Evolutionary conservation across 2,329 filamentous ascomycete species (phyloP).

Genomic region (Aspergillus tubingensis): DNA sequence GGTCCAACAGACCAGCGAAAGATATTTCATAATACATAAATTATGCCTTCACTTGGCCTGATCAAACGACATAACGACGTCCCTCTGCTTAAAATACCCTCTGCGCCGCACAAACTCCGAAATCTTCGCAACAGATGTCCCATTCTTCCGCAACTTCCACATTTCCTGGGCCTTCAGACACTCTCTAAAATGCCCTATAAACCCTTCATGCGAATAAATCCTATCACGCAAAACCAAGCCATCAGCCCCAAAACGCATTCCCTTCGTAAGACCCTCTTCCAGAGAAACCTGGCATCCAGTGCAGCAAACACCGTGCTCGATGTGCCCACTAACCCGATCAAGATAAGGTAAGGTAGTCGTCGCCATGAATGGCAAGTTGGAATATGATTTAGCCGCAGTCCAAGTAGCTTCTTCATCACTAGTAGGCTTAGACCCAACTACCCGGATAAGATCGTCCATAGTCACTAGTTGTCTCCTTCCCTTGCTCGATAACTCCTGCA

Average conservation of each 20-base stretch:
- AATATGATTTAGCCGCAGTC: no score
- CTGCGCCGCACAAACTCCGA: neutral
- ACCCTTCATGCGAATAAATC: neutral
- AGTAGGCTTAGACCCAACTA: no score
- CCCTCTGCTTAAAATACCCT: neutral
- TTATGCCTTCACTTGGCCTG: no score
- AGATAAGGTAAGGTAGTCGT: neutral
- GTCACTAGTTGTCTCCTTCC: neutral
- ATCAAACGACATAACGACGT: neutral
- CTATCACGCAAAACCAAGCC: neutral
- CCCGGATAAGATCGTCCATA: no score
- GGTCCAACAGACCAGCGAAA: no score
- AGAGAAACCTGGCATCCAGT: constrained; percentile 8
- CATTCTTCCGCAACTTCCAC: neutral
- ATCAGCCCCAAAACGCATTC: neutral
- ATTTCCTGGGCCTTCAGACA: neutral
- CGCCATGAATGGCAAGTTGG: neutral
- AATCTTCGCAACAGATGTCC: neutral
- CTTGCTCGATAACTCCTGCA: neutral
- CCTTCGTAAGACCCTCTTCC: neutral
- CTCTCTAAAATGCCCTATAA: neutral
- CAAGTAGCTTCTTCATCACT: no score
- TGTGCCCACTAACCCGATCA: neutral
- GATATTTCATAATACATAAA: no score
- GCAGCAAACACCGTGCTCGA: constrained; percentile 7